phyloP scores from a whole-genome alignment of 345 rosid species.

The Linum usitatissimum region DNA sequence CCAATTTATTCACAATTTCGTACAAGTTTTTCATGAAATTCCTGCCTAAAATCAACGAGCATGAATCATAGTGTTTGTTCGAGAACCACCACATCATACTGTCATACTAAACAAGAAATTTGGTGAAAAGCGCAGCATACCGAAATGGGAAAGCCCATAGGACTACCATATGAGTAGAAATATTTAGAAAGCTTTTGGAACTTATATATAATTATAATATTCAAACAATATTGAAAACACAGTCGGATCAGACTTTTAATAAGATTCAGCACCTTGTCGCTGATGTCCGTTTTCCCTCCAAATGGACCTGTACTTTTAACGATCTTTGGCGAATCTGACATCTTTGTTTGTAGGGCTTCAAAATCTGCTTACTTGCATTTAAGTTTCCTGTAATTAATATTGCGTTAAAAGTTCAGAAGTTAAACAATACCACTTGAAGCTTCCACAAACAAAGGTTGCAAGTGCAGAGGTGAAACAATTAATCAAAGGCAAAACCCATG shows the following conservation, averaged over 20 bases:
- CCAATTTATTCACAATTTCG: slow-evolving; percentile 77
- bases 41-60: slow-evolving; percentile 54
- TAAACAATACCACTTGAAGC: not conserved
- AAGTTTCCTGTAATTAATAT: slow-evolving; percentile 35
- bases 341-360: slow-evolving; percentile 23
- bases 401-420: slow-evolving; percentile 1
- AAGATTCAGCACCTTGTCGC: slow-evolving; percentile 48
- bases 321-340: slow-evolving; percentile 18
- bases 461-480: not conserved
- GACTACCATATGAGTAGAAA: not conserved
- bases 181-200: not conserved
- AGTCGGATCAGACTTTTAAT: slow-evolving; percentile 46
- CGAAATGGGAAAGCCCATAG: not conserved
- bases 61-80: slow-evolving; percentile 16
- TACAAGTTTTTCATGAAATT: slow-evolving; percentile 78
- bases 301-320: slow-evolving; percentile 48
- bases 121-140: not conserved
- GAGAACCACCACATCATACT: not conserved
- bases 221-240: not conserved
- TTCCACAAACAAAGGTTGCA: not conserved
- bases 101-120: too few species aligned
- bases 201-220: not conserved
- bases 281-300: slow-evolving; percentile 71
- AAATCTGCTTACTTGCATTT: slow-evolving; percentile 30
- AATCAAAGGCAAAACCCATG: too few species aligned